Conservation (phyloP, 164 flowering plant species). For the Chimonanthus salicifolius region DNA sequence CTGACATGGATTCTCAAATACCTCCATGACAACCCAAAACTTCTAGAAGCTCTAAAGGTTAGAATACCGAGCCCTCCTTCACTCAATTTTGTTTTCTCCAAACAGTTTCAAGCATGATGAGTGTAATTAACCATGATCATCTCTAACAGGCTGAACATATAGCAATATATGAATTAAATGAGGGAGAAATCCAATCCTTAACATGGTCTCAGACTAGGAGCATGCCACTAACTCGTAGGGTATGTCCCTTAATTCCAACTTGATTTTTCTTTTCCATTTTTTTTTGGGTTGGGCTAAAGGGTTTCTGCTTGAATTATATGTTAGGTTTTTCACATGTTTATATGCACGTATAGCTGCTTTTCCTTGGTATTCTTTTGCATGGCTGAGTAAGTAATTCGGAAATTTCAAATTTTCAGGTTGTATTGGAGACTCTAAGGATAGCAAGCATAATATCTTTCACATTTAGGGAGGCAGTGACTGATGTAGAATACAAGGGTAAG, state of each 20-base stretch:
- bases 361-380: neutral
- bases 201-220: slow-evolving; percentile 70
- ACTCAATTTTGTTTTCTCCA: neutral
- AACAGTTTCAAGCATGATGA: neutral
- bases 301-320: neutral
- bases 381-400: neutral
- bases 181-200: slow-evolving; percentile 30
- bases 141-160: slow-evolving; percentile 61
- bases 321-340: neutral
- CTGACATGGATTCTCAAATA: slow-evolving; percentile 89
- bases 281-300: no score
- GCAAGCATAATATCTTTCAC: slow-evolving; percentile 87
- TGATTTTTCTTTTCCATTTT: no score
- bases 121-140: slow-evolving; percentile 1
- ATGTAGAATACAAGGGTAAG: slow-evolving; percentile 84
- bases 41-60: slow-evolving; percentile 76
- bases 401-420: slow-evolving; percentile 38
- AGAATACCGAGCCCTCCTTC: neutral
- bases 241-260: slow-evolving; percentile 9
- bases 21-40: slow-evolving; percentile 67
- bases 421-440: slow-evolving; percentile 75
- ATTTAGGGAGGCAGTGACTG: slow-evolving; percentile 79
- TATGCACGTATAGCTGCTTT: neutral
- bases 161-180: slow-evolving; percentile 36
- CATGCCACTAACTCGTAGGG: slow-evolving; percentile 73